Percentiles rank a stretch among this genome's conserved stretches.
Evolutionary conservation across 2,329 filamentous ascomycete genomes (phyloP).

Genomic region (Conoideocrella luteorostrata): DNA sequence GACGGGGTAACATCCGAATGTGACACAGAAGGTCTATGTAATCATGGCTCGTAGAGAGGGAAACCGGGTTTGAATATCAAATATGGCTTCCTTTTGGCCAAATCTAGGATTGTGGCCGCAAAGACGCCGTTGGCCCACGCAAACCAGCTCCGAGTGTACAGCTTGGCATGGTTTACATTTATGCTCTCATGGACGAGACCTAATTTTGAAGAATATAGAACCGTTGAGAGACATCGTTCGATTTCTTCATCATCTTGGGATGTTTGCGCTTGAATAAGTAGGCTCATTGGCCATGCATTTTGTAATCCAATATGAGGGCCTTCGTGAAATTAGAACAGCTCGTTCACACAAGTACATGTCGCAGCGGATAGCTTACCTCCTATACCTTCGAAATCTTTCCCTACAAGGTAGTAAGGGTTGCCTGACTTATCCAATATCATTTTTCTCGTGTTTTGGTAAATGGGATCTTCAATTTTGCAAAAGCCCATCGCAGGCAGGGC

Average conservation of each 20-base stretch:
- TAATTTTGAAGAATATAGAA: constrained; percentile 67
- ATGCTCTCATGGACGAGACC: constrained; percentile 91
- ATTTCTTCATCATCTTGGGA: constrained; percentile 81
- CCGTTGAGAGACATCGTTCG: constrained; percentile 59
- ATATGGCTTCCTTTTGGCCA: constrained; percentile 83
- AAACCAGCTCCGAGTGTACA: constrained; percentile 90
- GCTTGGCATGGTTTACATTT: constrained; percentile 59
- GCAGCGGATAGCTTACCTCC: constrained; percentile 56
- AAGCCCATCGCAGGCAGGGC: constrained; percentile 77
- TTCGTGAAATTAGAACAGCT: constrained; percentile 14
- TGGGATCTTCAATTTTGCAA: constrained; percentile 52
- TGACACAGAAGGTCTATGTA: neutral
- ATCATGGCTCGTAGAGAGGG: constrained; percentile 50
- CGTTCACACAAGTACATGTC: constrained; percentile 3
- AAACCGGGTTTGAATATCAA: constrained; percentile 68
- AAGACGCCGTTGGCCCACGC: constrained; percentile 98
- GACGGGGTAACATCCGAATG: too few relatives aligned
- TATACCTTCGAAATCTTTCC: constrained; percentile 75
- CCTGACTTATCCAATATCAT: constrained; percentile 66
- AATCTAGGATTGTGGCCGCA: constrained; percentile 81
- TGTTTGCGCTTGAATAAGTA: constrained; percentile 87
- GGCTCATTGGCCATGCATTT: constrained; percentile 95
- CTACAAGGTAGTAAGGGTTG: constrained; percentile 85
- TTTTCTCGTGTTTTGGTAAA: constrained; percentile 82
- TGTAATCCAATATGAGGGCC: constrained; percentile 70